Base-by-base conservation (phyloP, 2,329 filamentous ascomycete genomes). In the Talaromyces sp. region DNA sequence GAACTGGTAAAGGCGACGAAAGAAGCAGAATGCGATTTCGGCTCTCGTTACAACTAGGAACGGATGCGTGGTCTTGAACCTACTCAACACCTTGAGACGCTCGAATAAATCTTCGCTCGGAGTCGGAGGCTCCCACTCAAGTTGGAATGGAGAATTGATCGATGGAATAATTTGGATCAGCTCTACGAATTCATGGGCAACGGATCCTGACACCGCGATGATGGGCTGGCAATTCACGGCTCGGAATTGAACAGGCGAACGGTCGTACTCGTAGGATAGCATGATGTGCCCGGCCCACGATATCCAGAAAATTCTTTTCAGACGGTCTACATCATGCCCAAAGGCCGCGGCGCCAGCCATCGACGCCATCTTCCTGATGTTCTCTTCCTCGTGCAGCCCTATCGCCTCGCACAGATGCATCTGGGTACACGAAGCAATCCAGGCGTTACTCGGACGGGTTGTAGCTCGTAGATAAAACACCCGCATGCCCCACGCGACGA, bases 221-320 rank as follows among this genome's bases (percentile, higher is more conserved):
- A 72, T 67, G 23, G 69, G 0, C 65, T 69, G 66, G 14, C 66
- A 68, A 46, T 70, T 72, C 48, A 73, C 70, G 11, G 64, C 40
- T 28, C 63, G 40, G 63, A 72, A 72, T 3, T 0, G 0, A 16
- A 73, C 72, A 58, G 71, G n/a, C 9, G 71, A 72, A 35, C 66
- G 67, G 66, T 74, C 71, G 31, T 69, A 68, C 65, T 74, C 72
- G 63, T 73, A 74, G 4, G 69, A 74, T 5, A 74, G 63, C 68
- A 74, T 72, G 11, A 61, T 59, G 63, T 74, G 72, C 7, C 66
- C 72, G 4, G 72, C 70, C 72, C 72, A 74, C 2, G 69, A 67
- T 61, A 73, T 65, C 72, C 71, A 74, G 52, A 74, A 74, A n/a
- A 74, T 73, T 18, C 72, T 56, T 55, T 70, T 67, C 58, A 73